These are phyloP conservation scores for Paraconiothyrium sp. DNA, from an alignment of 2,329 filamentous ascomycete species.

Conservation along the genomic window DNA sequence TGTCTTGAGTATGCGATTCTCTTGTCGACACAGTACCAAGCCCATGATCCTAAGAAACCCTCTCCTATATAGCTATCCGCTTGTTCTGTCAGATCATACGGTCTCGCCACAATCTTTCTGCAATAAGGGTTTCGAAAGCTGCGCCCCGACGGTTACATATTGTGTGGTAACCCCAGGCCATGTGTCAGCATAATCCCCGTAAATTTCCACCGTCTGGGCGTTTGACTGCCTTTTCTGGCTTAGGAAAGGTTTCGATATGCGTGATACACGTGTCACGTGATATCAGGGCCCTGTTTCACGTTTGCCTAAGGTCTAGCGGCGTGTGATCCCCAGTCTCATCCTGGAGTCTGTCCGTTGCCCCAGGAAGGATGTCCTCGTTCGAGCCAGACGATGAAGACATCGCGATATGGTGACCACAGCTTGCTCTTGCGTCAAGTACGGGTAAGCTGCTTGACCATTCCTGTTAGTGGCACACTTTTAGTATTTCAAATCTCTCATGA, in stretches of 20 bases:
- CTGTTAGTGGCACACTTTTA: neutral
- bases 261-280: conserved; percentile 14
- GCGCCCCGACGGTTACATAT: conserved; percentile 26
- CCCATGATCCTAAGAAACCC: conserved; percentile 10
- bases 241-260: neutral
- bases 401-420: conserved; percentile 4
- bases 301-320: conserved; percentile 15
- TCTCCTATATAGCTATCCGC: conserved; percentile 20
- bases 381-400: conserved; percentile 2
- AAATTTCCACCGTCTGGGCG: conserved; percentile 1
- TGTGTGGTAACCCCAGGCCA: conserved; percentile 10
- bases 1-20: neutral
- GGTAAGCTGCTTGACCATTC: neutral
- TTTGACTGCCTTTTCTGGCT: neutral
- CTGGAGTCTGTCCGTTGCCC: conserved; percentile 9
- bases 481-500: neutral
- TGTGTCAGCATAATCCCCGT: conserved; percentile 9
- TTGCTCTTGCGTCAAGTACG: neutral
- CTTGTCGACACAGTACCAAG: conserved; percentile 1
- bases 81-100: conserved; percentile 15
- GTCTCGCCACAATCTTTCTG: conserved; percentile 22
- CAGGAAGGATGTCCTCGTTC: neutral
- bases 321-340: conserved; percentile 17
- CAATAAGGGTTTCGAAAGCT: conserved; percentile 30
- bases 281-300: conserved; percentile 11